Evolutionary conservation across 2,329 filamentous ascomycete species (phyloP).

Genomic region (Fusarium duplospermum): DNA sequence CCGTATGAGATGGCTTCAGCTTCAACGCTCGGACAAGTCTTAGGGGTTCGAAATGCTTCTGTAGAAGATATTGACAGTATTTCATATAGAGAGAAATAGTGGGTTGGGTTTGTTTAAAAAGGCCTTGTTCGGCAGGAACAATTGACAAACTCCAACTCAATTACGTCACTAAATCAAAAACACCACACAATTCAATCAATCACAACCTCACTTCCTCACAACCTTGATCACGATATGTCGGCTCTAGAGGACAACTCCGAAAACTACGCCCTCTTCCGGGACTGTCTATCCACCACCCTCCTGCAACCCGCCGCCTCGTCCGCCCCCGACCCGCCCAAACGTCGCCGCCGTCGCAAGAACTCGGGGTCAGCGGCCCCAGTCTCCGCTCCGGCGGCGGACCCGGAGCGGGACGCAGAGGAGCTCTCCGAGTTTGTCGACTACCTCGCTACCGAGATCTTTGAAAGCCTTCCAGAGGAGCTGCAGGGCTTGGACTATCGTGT

Average conservation of each 20-base stretch:
- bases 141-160: slow-evolving; percentile 6
- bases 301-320: slow-evolving; percentile 68
- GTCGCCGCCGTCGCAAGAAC: slow-evolving; percentile 52
- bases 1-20: slow-evolving; percentile 1
- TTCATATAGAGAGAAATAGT: not conserved
- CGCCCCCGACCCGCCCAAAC: slow-evolving; percentile 56
- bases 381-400: slow-evolving; percentile 23
- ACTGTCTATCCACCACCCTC: slow-evolving; percentile 77
- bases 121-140: not conserved
- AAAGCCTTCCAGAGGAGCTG: slow-evolving; percentile 70
- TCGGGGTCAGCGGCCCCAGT: slow-evolving; percentile 15
- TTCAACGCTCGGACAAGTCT: slow-evolving; percentile 8
- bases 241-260: slow-evolving; percentile 37
- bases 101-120: not conserved
- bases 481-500: slow-evolving; percentile 70
- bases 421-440: slow-evolving; percentile 86
- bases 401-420: slow-evolving; percentile 67
- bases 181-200: not conserved
- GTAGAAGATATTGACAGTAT: not conserved
- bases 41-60: slow-evolving; percentile 30
- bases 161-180: slow-evolving; percentile 32
- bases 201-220: not conserved
- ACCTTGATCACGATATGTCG: slow-evolving; percentile 27
- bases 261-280: slow-evolving; percentile 72
- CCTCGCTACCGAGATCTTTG: slow-evolving; percentile 76